Base-by-base conservation (phyloP, 1,139 yeast genomes). In the Blastobotrys elegans region DNA sequence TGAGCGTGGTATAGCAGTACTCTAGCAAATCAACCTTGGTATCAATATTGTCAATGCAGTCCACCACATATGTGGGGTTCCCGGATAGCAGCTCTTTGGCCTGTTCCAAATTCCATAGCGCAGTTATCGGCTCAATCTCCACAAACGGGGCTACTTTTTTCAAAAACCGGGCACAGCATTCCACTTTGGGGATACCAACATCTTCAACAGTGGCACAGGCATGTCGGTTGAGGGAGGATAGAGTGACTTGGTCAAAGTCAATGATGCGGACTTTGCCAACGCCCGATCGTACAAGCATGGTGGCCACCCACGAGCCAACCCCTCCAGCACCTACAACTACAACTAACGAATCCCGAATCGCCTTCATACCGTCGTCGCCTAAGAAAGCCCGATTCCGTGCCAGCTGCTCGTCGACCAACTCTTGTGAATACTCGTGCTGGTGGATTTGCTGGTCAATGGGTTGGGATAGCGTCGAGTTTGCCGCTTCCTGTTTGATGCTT, bases 261-360 rank as follows among this genome's bases (percentile, higher is more conserved):
- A 92, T 82, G 52, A 92, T 75, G 57, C 90, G 76, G 47, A 92
- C 68, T 50, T 77, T 76, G 14, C 84, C 82, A 31, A 90, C 84
- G 10, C 98, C 98, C 7, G 96, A 85, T 58, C 98, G 79, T 1
- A 86, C 86, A 50, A 92, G 74, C 88, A 94, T 88, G 2, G 96
- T 84, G 6, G 89, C 84, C 10, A 84, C 96, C 94, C 96, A 90
- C 0, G 97, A 89, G 2, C 98, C 98, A 31, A 92, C 98, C 41
- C 98, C 98, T 46, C 98, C 98, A 8, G 92, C 95, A 26, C 98
- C 98, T n/a, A 92, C 96, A 16, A 92, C 85, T 2, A 88, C 84
- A 2, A 92, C 78, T 51, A 79, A 75, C 58, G 88, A 83, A n/a
- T 72, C 66, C 49, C 96, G 79, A 18, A 92, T 77, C 52, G 79